Percentiles rank a stretch among this genome's conserved stretches.
Evolutionary conservation across 2,329 filamentous ascomycete genomes (phyloP).

Genomic region (Dactylonectria macrodidyma): DNA sequence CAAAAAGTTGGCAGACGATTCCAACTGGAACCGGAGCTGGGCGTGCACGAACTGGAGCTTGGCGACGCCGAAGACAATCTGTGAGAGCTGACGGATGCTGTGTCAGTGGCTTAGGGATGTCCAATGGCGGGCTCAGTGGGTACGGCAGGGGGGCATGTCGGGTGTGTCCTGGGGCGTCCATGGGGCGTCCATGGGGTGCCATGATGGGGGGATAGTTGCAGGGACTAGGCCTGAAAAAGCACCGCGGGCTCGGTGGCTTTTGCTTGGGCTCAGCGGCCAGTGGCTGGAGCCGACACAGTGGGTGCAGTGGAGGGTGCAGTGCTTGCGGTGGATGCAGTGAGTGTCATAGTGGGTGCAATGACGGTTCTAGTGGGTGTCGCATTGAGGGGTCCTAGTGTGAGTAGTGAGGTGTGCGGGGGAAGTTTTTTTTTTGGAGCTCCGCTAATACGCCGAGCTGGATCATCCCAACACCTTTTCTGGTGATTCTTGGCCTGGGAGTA

Average conservation of each 20-base stretch:
- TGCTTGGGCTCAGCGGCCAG: slow-evolving; percentile 10
- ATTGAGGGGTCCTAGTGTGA: slow-evolving; percentile 10
- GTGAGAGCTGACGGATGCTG: slow-evolving; percentile 58
- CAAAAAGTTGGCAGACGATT: slow-evolving; percentile 36
- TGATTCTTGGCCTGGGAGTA: slow-evolving; percentile 22
- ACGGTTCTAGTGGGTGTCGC: slow-evolving; percentile 4
- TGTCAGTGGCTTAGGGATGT: slow-evolving; percentile 49
- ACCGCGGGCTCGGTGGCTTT: slow-evolving; percentile 18
- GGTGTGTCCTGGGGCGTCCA: slow-evolving; percentile 20
- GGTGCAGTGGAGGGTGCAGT: slow-evolving; percentile 3
- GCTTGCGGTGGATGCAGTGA: neutral
- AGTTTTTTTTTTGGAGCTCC: slow-evolving; percentile 39
- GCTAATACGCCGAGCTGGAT: slow-evolving; percentile 49
- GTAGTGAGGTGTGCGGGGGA: slow-evolving; percentile 42
- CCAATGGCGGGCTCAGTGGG: slow-evolving; percentile 41
- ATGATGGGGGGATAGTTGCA: slow-evolving; percentile 23
- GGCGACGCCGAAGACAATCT: slow-evolving; percentile 67
- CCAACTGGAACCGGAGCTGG: slow-evolving; percentile 49
- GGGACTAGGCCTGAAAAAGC: slow-evolving; percentile 23
- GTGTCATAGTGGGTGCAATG: neutral
- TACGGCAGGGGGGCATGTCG: slow-evolving; percentile 35
- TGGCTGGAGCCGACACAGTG: slow-evolving; percentile 10
- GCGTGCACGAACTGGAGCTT: slow-evolving; percentile 56
- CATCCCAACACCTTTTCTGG: slow-evolving; percentile 33
- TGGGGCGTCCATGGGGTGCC: slow-evolving; percentile 16